These are phyloP conservation scores for Noccaea caerulescens DNA, from an alignment of 345 rosid genomes.

Conservation along the genomic window DNA sequence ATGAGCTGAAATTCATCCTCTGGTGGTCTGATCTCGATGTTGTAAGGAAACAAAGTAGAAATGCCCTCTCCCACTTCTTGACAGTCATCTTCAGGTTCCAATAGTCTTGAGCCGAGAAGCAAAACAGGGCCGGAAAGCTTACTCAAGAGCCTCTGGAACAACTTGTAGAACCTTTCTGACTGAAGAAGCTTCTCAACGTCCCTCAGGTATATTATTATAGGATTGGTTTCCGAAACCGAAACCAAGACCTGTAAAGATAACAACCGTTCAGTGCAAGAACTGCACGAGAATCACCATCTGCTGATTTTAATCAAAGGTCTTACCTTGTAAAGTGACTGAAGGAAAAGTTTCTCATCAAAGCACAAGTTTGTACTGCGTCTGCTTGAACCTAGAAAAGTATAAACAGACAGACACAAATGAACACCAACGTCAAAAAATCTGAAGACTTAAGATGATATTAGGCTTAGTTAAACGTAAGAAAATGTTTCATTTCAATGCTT, in stretches of 20 bases:
- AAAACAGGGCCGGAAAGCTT: slow-evolving; percentile 80
- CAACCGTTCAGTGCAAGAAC: neutral
- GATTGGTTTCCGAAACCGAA: slow-evolving; percentile 66
- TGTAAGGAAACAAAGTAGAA: slow-evolving; percentile 71
- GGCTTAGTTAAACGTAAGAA: neutral
- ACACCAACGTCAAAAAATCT: neutral
- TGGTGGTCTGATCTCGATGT: slow-evolving; percentile 79
- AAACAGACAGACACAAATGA: slow-evolving; percentile 25
- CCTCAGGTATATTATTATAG: slow-evolving; percentile 81
- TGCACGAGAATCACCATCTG: neutral
- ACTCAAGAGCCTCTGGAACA: slow-evolving; percentile 68
- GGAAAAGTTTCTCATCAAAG: slow-evolving; percentile 77
- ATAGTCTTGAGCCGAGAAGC: slow-evolving; percentile 80
- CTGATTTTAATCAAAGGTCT: neutral
- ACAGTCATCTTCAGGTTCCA: slow-evolving; percentile 70
- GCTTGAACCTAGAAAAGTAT: slow-evolving; percentile 49
- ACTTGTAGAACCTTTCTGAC: slow-evolving; percentile 69
- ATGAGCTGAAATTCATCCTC: slow-evolving; percentile 77
- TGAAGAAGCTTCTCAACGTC: slow-evolving; percentile 83
- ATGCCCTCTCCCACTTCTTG: slow-evolving; percentile 75
- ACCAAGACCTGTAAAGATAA: slow-evolving; percentile 64
- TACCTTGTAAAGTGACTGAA: slow-evolving; percentile 95
- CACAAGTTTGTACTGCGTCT: slow-evolving; percentile 76
- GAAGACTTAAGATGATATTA: neutral
- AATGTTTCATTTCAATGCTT: too few species aligned